Base-by-base conservation (phyloP, 2,329 filamentous ascomycete genomes). In the Paracorniculantispora psalliotae region DNA sequence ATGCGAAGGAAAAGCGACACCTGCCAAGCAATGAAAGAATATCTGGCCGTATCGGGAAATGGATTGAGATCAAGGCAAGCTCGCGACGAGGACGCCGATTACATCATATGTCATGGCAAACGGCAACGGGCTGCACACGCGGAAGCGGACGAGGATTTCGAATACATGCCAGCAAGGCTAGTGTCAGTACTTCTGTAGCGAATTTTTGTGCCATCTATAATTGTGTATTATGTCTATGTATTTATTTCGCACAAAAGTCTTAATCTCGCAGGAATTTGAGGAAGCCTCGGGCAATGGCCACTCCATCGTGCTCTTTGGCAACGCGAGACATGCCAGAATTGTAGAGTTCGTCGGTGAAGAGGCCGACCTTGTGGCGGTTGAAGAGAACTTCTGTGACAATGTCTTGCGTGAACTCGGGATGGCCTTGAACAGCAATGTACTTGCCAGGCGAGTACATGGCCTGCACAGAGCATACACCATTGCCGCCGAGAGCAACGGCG, bases 351-450 rank as follows among this genome's bases (percentile, higher is more conserved):
- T 92, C 85, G 57, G 80, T 74, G 63, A 96, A 89, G 23, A 94
- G 78, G 1, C 90, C 90, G 50, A 76, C 77, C 28, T 79, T 76
- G 67, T 89, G 83, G 59, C 92, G 81, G 61, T 81, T 75, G 61
- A 81, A 78, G 57, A 93, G 73, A 39, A 96, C 73, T 70, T 91
- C 87, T 19, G 75, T 77, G 66, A 92, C 83, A 63, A 96, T 92
- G 17, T 85, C 81, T 61, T 80, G 79, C 4, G 81, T 89, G 70
- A 93, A 94, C 72, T 96, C 92, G 0, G 91, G 92, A 71, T 96
- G 91, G 6, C 91, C 91, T 75, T 96, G 91, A 1, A 96, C 83
- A 0, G 90, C 87, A 61, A 96, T 86, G 61, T 90, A 77, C 37
- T 81, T 80, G 44, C 80, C 77, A 9, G 86, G 82, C 21, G 79